A percentile compares a stretch with the other conserved stretches of the same genome.
Evolutionary conservation across 2,329 filamentous ascomycete genomes (phyloP).

Genomic region (Pseudocercospora eumusae): DNA sequence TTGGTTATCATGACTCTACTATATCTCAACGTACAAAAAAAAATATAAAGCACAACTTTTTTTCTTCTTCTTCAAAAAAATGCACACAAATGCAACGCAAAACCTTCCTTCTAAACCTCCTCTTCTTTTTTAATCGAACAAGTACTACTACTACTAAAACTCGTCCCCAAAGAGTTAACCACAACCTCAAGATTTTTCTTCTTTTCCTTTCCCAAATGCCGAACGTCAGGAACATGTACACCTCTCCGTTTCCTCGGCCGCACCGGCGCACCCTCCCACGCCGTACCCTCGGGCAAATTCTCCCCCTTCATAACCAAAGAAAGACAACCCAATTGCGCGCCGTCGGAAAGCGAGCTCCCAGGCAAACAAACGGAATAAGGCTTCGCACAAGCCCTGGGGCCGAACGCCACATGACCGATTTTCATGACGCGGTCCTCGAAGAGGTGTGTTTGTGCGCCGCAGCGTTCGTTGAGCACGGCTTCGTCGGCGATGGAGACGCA

Average conservation of each 20-base stretch:
- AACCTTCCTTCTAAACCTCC: too few species aligned
- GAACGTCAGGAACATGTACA: too few species aligned
- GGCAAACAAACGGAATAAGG: slow-evolving; percentile 31
- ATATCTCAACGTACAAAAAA: too few species aligned
- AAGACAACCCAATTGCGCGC: slow-evolving; percentile 29
- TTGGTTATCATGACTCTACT: too few species aligned
- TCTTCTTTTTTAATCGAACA: too few species aligned
- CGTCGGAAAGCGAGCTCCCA: slow-evolving; percentile 22
- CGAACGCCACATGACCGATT: slow-evolving; percentile 27
- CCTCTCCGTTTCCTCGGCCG: slow-evolving; percentile 19
- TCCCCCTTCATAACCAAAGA: slow-evolving; percentile 32
- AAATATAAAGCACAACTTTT: too few species aligned
- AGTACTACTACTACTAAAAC: too few species aligned
- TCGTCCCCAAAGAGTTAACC: too few species aligned
- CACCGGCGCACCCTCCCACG: slow-evolving; percentile 30
- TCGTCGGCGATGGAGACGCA: slow-evolving; percentile 32
- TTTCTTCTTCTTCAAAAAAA: too few species aligned
- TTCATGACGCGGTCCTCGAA: slow-evolving; percentile 36
- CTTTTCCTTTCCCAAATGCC: too few species aligned
- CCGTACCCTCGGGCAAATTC: slow-evolving; percentile 24
- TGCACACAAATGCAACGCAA: too few species aligned
- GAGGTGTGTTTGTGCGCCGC: slow-evolving; percentile 31
- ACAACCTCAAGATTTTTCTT: too few species aligned
- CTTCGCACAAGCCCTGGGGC: slow-evolving; percentile 25
- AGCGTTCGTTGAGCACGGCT: slow-evolving; percentile 26